phyloP scores from a whole-genome alignment of 2,329 filamentous ascomycete genomes.

The Calonectria leucothoes region DNA sequence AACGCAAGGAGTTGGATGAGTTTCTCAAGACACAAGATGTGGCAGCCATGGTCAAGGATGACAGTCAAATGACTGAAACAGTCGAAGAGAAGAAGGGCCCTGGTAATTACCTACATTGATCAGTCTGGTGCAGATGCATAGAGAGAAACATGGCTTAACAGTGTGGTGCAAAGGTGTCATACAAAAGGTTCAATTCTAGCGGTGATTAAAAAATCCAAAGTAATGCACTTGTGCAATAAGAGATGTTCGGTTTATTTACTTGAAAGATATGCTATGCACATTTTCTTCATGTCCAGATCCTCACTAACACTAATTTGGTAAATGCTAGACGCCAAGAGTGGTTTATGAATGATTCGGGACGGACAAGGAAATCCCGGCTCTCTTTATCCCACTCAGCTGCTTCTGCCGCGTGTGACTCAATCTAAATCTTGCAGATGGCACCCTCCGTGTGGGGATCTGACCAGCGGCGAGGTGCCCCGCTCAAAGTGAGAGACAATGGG shows the following conservation, averaged over 20 bases:
- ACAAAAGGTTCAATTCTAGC: neutral
- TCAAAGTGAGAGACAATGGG: too few relatives aligned
- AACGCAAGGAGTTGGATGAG: slow-evolving; percentile 38
- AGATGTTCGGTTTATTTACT: neutral
- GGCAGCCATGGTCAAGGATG: slow-evolving; percentile 13
- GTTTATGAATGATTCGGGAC: neutral
- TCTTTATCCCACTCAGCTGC: neutral
- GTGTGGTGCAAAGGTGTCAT: neutral
- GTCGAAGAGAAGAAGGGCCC: neutral
- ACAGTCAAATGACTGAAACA: neutral
- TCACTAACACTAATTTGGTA: neutral
- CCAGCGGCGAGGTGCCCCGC: neutral
- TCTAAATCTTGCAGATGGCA: slow-evolving; percentile 6
- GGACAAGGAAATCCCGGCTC: neutral
- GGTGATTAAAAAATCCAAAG: neutral
- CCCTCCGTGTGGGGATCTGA: slow-evolving; percentile 17
- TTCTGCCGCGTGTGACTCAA: neutral
- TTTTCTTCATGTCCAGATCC: neutral
- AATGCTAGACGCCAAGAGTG: neutral
- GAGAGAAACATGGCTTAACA: neutral
- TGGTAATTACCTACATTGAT: neutral
- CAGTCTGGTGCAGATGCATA: too few relatives aligned
- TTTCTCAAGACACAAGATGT: slow-evolving; percentile 33
- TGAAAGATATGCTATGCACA: neutral
- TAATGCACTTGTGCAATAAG: neutral